A percentile compares a stretch with the other conserved stretches of the same genome.
Conservation (phyloP, 1,139 yeast genomes). For the Hansenula sp. region DNA sequence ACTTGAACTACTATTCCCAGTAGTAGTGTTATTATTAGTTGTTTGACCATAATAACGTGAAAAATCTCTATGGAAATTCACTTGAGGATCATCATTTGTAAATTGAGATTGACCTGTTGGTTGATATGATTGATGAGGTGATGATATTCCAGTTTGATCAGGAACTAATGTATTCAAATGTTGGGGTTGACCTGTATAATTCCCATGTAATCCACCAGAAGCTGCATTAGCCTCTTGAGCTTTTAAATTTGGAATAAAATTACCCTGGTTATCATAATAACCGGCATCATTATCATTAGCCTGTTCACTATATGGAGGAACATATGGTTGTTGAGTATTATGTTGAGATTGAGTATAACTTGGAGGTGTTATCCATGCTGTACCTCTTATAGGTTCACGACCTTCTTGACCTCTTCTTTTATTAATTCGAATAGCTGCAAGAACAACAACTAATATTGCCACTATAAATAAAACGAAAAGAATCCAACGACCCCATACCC, state of each 20-base stretch:
- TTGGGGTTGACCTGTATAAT: conserved; percentile 1
- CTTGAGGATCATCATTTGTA: conserved; percentile 7
- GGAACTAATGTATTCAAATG: conserved; percentile 17
- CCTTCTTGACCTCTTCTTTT: conserved; percentile 58
- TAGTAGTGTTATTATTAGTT: background rate
- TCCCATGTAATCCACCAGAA: no score
- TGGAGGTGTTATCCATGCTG: conserved; percentile 92
- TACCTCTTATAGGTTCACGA: conserved; percentile 68
- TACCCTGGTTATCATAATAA: conserved; percentile 69
- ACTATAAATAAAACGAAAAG: conserved; percentile 40
- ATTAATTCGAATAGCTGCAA: conserved; percentile 55
- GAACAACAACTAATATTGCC: conserved; percentile 42
- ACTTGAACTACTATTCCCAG: background rate
- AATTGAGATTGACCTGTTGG: conserved; percentile 5
- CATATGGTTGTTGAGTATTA: conserved; percentile 37
- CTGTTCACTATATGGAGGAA: conserved; percentile 64
- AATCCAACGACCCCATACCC: conserved; percentile 40
- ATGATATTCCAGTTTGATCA: conserved; percentile 17
- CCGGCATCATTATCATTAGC: conserved; percentile 76
- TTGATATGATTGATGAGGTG: background rate
- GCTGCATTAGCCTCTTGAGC: conserved; percentile 11
- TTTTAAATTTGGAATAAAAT: conserved; percentile 33
- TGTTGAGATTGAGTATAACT: conserved; percentile 62
- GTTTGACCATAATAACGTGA: conserved; percentile 14
- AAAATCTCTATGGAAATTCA: conserved; percentile 18